Conservation (phyloP, 2,329 filamentous ascomycete genomes). For the Fusarium annulatum region DNA sequence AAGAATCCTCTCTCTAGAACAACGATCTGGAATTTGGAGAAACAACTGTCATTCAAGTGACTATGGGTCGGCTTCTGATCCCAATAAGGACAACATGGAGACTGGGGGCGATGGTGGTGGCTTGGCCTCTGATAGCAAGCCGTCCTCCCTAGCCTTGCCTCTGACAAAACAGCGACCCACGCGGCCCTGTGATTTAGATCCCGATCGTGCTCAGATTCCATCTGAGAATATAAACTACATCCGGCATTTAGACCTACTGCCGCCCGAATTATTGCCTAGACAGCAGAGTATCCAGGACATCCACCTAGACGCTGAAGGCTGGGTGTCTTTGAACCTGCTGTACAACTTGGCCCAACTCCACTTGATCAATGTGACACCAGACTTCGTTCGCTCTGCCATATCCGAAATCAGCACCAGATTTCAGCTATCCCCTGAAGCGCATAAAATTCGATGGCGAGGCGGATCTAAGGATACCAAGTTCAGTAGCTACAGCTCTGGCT, state of each 20-base stretch:
- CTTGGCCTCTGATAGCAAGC: slow-evolving; percentile 49
- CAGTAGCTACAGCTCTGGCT: slow-evolving; percentile 70
- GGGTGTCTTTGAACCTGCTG: slow-evolving; percentile 84
- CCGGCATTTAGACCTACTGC: slow-evolving; percentile 75
- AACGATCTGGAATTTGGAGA: slow-evolving; percentile 12
- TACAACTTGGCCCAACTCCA: slow-evolving; percentile 86
- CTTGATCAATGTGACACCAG: slow-evolving; percentile 82
- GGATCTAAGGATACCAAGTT: slow-evolving; percentile 72
- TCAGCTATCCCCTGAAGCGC: slow-evolving; percentile 80
- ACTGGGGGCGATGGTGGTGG: slow-evolving; percentile 52
- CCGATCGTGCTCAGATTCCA: slow-evolving; percentile 77
- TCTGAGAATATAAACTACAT: slow-evolving; percentile 84
- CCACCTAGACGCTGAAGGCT: slow-evolving; percentile 74
- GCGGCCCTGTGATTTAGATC: slow-evolving; percentile 79
- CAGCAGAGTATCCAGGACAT: slow-evolving; percentile 58
- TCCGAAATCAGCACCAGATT: slow-evolving; percentile 77
- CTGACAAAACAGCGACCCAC: slow-evolving; percentile 80
- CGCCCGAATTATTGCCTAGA: slow-evolving; percentile 63
- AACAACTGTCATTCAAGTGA: slow-evolving; percentile 57
- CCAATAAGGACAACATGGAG: slow-evolving; percentile 60
- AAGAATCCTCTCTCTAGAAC: slow-evolving; percentile 51
- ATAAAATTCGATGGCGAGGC: slow-evolving; percentile 83
- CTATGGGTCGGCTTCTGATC: slow-evolving; percentile 58
- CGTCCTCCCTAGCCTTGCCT: slow-evolving; percentile 53
- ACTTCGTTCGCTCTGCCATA: slow-evolving; percentile 79